Evolutionary conservation across 306 rosid genomes (phyloP), one percentile per base, ranked within the genome.

Genomic region (Pyrus communis): DNA sequence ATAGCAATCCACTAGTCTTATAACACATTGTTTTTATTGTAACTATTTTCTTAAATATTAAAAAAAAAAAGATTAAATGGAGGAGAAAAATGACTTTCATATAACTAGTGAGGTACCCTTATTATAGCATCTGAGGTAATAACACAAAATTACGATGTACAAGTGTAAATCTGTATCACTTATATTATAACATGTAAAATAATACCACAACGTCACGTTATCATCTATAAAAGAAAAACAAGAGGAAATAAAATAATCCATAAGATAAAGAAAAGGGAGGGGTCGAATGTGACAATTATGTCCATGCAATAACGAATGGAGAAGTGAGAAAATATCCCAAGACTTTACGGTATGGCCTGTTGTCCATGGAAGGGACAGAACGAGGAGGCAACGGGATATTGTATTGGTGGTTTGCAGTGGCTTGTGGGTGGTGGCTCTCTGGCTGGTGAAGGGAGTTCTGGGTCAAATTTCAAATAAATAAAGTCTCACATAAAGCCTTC

Each of bases 361-460:
- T 66, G 58, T 57, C 13, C 22, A 19, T 13, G 46, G 49, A 72
- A 57, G 67, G 84, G 81, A 77, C n/a, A 77, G 59, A 17, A 30
- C 45, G 61, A 11, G 54, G 67, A 42, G 58, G 19, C 42, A 66
- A 49, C 25, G 31, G 3, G 55, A 28, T 17, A 35, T n/a, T 57
- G 14, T 10, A 51, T 63, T 45, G 43, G 67, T 27, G 40, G 31
- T 25, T 25, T 7, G 30, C 6, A 4, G 35, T 25, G 66, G 66
- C 17, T 9, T 15, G 55, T 18, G 55, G 38, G 0, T 30, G 4
- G n/a, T 60, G 54, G 22, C 52, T 13, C 28, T 17, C 1, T n/a
- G 33, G 38, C 38, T 62, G 40, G 64, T 69, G 67, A 46, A 58
- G 75, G 45, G 71, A 33, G 35, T 30, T 59, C 38, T 46, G 27